phyloP scores from a whole-genome alignment of 208 protist species.

The Acanthamoeba rhysodes region DNA sequence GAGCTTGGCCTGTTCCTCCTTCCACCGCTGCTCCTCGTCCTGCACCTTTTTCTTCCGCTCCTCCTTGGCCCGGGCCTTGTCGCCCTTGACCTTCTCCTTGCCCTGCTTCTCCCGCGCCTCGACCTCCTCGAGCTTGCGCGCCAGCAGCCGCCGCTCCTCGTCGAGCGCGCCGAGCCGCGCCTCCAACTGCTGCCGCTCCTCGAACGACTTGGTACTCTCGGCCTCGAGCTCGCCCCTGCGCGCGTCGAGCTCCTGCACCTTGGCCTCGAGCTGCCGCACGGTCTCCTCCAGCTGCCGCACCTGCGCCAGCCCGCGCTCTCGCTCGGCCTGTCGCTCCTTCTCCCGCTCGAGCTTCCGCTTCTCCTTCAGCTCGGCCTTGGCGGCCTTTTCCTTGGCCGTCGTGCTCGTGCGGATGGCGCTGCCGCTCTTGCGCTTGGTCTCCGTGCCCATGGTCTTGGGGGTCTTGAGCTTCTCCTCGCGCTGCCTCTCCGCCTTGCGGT shows the following conservation, averaged over 20 bases:
- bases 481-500: too few relatives aligned
- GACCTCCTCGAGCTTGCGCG: neutral
- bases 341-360: neutral
- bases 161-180: neutral
- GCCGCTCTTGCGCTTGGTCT: neutral
- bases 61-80: constrained; percentile 3
- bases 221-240: neutral
- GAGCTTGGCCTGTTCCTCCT: neutral
- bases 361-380: neutral
- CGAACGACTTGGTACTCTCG: neutral
- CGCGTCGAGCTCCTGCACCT: neutral
- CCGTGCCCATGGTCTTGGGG: constrained; percentile 7
- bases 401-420: neutral
- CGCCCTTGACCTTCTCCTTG: neutral
- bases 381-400: neutral
- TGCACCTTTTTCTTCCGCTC: neutral
- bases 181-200: neutral
- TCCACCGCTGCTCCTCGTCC: neutral
- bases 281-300: neutral
- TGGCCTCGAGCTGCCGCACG: neutral
- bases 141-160: neutral
- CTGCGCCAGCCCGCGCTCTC: neutral
- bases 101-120: constrained; percentile 26
- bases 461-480: constrained; percentile 20
- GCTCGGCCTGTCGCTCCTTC: neutral